phyloP scores from a whole-genome alignment of 805 yeast species.

The Candida ortonii region DNA sequence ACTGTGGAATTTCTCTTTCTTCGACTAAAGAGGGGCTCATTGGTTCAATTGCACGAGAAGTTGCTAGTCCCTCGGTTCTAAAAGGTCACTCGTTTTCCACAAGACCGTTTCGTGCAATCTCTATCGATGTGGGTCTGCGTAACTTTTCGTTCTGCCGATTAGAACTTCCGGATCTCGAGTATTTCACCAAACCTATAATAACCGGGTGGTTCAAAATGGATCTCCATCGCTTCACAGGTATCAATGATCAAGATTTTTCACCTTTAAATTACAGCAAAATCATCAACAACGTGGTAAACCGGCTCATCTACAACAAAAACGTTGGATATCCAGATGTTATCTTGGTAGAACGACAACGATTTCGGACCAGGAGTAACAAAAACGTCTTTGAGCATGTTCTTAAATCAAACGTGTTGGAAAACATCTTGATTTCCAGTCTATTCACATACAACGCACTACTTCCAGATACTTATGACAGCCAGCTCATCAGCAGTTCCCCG shows the following conservation, averaged over 20 bases:
- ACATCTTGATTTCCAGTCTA: constrained; percentile 37
- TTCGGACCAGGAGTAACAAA: constrained; percentile 46
- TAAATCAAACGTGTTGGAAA: constrained; percentile 53
- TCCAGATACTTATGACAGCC: constrained; percentile 9
- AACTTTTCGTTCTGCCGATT: constrained; percentile 33
- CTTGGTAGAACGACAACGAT: constrained; percentile 55
- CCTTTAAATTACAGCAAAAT: constrained; percentile 30
- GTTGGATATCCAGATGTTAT: constrained; percentile 37
- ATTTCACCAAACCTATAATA: constrained; percentile 14
- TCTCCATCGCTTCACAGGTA: constrained; percentile 22
- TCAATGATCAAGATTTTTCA: constrained; percentile 19
- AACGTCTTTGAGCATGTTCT: constrained; percentile 49
- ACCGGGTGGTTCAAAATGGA: constrained; percentile 35
- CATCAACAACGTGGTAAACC: constrained; percentile 18
- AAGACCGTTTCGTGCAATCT: constrained; percentile 21
- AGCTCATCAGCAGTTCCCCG: constrained; percentile 26
- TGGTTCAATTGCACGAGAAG: constrained; percentile 4
- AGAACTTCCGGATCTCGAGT: constrained; percentile 2
- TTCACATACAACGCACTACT: constrained; percentile 12
- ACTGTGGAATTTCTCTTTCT: constrained; percentile 20
- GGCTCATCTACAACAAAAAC: constrained; percentile 14
- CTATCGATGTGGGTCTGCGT: constrained; percentile 35
- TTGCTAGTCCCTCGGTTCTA: constrained; percentile 8
- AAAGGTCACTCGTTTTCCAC: constrained; percentile 4
- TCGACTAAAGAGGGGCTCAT: constrained; percentile 14